Evolutionary conservation across 2,329 filamentous ascomycete genomes (phyloP).

Genomic region (Aspergillus pseudoterreus): DNA sequence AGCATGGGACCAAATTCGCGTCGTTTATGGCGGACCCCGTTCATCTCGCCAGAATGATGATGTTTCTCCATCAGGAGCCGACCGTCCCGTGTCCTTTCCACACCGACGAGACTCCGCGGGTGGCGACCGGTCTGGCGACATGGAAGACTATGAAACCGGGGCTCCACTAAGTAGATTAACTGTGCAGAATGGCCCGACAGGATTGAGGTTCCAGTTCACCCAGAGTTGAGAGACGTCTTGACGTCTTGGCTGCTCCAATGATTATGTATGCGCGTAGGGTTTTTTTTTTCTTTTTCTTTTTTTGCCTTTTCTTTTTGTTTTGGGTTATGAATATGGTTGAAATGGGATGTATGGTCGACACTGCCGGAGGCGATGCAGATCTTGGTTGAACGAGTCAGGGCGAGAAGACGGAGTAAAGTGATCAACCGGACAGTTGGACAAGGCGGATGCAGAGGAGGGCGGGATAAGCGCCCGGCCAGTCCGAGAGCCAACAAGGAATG

Average conservation of each 20-base stretch:
- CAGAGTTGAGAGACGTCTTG: not conserved
- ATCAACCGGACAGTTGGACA: slow-evolving; percentile 3
- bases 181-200: not conserved
- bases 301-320: no score
- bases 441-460: slow-evolving; percentile 1
- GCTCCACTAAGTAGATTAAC: slow-evolving; percentile 6
- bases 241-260: not conserved
- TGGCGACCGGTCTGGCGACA: not conserved
- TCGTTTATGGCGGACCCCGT: not conserved
- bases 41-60: not conserved
- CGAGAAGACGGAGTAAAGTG: not conserved
- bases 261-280: no score
- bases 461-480: slow-evolving; percentile 9
- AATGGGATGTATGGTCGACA: not conserved
- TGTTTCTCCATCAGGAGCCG: slow-evolving; percentile 7
- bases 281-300: no score
- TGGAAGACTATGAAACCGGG: slow-evolving; percentile 3
- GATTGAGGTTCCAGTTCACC: not conserved
- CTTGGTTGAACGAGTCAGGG: not conserved
- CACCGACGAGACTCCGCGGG: not conserved
- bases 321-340: no score
- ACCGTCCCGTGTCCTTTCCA: slow-evolving; percentile 8
- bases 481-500: slow-evolving; percentile 6
- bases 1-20: not conserved
- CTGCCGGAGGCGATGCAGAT: not conserved